Base-by-base conservation (phyloP, 2,329 filamentous ascomycete genomes). In the Dactylellina cionopaga region DNA sequence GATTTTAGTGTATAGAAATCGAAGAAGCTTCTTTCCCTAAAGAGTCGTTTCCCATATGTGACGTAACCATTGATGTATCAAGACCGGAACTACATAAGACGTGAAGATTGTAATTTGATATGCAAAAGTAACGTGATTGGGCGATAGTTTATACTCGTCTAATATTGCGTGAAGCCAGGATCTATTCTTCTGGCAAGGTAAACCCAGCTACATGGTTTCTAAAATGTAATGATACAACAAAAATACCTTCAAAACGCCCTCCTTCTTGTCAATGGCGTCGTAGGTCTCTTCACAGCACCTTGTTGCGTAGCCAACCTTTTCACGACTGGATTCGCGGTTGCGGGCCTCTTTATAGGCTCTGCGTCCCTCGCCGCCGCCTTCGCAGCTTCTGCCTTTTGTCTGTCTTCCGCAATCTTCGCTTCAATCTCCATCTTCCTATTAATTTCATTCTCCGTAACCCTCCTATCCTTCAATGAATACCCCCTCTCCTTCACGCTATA, bases 401-500 rank as follows among this genome's bases (percentile, higher is more conserved):
- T 92, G 79, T 97, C 93, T 75, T 90, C 89, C 0, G 90, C 92
- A 90, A 97, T 97, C 81, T 96, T 88, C 2, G 90, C 85, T 82
- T 97, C 93, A 74, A 97, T 93, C 81, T 97, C 93, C 85, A 96
- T 92, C 80, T 91, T 92, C 55, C 88, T 85, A 79, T 96, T 97
- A 80, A 96, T 96, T 80, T 97, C 94, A 13, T 89, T 89, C 82
- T 98, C 94, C 0, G 90, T 94, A 49, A 96, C 87, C 59, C 91
- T 87, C 81, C 92, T 94, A 77, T 96, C 91, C 24, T 91, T 85
- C 10, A 89, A 88, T 11, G 91, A 96, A 79, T 96, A 99, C 1
- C 94, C 95, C 81, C 99, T 99, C 81, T 98, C 94, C 82, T 96
- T 97, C 78, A 99, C 87, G 1, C 90, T 95, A 81, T 98, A 99